Evolutionary conservation across 345 rosid genomes (phyloP).

Genomic region (Viola odorata): DNA sequence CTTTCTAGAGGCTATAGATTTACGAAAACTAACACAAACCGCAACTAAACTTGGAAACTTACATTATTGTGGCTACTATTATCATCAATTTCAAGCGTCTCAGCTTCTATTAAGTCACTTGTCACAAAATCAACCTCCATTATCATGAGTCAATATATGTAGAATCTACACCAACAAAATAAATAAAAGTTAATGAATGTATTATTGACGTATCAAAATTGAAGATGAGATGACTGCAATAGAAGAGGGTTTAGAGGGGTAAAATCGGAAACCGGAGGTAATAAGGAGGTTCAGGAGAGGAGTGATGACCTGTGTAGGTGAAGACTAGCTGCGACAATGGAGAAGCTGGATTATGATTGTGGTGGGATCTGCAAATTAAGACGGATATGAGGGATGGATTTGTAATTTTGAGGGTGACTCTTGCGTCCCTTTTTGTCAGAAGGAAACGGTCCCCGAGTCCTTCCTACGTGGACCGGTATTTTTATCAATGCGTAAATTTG

Average conservation of each 20-base stretch:
- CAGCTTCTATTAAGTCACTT: constrained; percentile 52
- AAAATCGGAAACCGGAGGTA: constrained; percentile 4
- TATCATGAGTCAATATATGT: constrained; percentile 5
- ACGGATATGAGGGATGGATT: background rate
- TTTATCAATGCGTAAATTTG: too few relatives aligned
- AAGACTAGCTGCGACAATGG: background rate
- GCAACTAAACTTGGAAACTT: constrained; percentile 18
- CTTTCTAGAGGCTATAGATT: too few relatives aligned
- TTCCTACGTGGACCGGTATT: too few relatives aligned
- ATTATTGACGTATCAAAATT: background rate
- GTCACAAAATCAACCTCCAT: constrained; percentile 67
- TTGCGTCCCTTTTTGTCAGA: too few relatives aligned
- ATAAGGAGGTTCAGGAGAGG: background rate
- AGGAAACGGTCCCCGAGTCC: too few relatives aligned
- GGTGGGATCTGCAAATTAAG: constrained; percentile 2
- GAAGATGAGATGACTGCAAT: background rate
- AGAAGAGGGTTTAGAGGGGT: background rate
- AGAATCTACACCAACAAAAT: background rate
- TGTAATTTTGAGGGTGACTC: constrained; percentile 5
- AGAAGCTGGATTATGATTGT: background rate
- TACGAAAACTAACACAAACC: too few relatives aligned
- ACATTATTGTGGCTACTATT: constrained; percentile 25
- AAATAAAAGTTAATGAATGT: background rate
- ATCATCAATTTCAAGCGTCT: constrained; percentile 42
- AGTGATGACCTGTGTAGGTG: constrained; percentile 5